phyloP scores from a whole-genome alignment of 306 rosid species.

The Coriaria nepalensis region DNA sequence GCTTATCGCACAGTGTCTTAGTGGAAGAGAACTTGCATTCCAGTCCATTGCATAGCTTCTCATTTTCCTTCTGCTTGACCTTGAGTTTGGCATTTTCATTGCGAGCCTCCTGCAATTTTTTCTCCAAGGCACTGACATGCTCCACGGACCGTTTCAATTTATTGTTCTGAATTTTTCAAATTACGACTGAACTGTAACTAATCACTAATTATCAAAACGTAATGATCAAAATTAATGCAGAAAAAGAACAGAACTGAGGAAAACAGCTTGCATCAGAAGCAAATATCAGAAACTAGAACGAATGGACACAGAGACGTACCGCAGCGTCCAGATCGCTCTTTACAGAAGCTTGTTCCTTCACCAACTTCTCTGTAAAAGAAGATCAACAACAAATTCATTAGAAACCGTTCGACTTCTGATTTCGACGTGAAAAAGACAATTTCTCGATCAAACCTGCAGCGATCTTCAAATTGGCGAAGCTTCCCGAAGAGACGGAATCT shows the following conservation, averaged over 20 bases:
- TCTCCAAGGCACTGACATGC: slow-evolving; percentile 51
- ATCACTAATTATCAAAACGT: not conserved
- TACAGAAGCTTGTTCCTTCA: slow-evolving; percentile 81
- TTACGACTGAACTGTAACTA: slow-evolving; percentile 2
- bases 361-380: slow-evolving; percentile 50
- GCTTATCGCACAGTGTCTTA: slow-evolving; percentile 69
- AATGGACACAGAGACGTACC: slow-evolving; percentile 28
- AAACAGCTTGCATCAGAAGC: slow-evolving; percentile 2
- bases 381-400: slow-evolving; percentile 9
- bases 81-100: slow-evolving; percentile 82
- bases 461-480: slow-evolving; percentile 70
- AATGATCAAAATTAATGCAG: slow-evolving; percentile 1
- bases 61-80: slow-evolving; percentile 92
- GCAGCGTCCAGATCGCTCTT: slow-evolving; percentile 84
- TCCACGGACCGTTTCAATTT: slow-evolving; percentile 72
- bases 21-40: slow-evolving; percentile 84
- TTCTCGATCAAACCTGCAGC: slow-evolving; percentile 53
- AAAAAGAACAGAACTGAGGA: not conserved
- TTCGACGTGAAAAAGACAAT: slow-evolving; percentile 12
- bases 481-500: slow-evolving; percentile 49
- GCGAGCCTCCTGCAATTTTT: slow-evolving; percentile 68
- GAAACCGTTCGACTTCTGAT: slow-evolving; percentile 11
- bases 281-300: too few relatives aligned
- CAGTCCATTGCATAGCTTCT: slow-evolving; percentile 76
- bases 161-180: slow-evolving; percentile 33